Conservation (phyloP, 1,284 basidiomycete species). For the Malassezia sp. region DNA sequence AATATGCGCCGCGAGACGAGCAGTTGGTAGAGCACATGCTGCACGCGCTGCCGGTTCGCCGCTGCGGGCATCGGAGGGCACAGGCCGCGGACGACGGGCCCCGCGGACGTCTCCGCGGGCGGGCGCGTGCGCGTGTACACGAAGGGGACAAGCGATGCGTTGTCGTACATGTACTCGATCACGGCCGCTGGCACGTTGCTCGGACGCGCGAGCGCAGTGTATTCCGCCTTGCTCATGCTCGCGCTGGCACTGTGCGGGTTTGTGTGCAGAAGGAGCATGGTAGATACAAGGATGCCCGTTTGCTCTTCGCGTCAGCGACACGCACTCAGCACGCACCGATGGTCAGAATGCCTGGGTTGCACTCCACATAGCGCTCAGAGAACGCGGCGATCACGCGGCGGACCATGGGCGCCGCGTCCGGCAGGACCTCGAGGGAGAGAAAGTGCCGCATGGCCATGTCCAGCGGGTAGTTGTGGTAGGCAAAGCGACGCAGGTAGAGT, state of each 20-base stretch:
- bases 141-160: conserved; percentile 82
- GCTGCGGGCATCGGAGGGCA: too few relatives aligned
- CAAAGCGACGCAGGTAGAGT: conserved; percentile 67
- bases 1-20: conserved; percentile 4
- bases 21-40: conserved; percentile 7
- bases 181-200: conserved; percentile 76
- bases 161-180: conserved; percentile 92
- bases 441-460: conserved; percentile 84
- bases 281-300: conserved; percentile 91
- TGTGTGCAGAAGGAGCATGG: conserved; percentile 96
- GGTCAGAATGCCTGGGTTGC: conserved; percentile 70
- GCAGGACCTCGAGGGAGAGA: conserved; percentile 80
- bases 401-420: conserved; percentile 94
- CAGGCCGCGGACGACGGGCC: too few relatives aligned
- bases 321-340: too few relatives aligned
- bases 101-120: conserved; percentile 13
- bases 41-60: too few relatives aligned
- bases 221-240: conserved; percentile 62
- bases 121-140: conserved; percentile 54
- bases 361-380: conserved; percentile 67
- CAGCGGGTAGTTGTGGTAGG: conserved; percentile 69
- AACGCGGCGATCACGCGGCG: conserved; percentile 95
- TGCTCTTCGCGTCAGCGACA: too few relatives aligned
- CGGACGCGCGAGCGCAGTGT: conserved; percentile 44
- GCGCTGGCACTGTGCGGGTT: conserved; percentile 89